phyloP scores from a whole-genome alignment of 768 basidiomycete species.

The Russula brevipes region DNA sequence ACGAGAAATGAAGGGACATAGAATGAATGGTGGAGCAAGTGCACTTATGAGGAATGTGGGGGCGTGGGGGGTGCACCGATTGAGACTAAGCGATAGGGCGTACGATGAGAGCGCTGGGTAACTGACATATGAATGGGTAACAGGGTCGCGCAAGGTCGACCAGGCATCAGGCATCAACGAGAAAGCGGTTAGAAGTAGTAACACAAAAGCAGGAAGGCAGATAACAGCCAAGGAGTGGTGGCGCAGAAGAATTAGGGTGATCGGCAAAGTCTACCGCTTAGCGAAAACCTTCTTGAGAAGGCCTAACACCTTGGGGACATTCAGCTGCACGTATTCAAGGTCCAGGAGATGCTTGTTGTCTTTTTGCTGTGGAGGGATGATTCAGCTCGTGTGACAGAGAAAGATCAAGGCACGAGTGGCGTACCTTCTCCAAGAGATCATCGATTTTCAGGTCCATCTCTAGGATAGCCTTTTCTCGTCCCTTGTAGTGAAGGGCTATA shows the following conservation, averaged over 20 bases:
- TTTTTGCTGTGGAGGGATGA: slow-evolving; percentile 68
- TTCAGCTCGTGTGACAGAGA: neutral
- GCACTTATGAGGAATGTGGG: neutral
- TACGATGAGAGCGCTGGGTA: slow-evolving; percentile 24
- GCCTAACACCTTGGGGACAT: slow-evolving; percentile 90
- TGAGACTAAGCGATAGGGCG: neutral
- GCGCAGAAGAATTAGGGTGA: neutral
- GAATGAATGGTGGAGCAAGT: slow-evolving; percentile 7
- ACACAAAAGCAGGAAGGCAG: slow-evolving; percentile 13
- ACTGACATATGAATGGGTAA: slow-evolving; percentile 22
- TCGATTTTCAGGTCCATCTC: slow-evolving; percentile 99
- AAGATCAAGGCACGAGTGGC: slow-evolving; percentile 24
- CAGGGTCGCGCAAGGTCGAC: slow-evolving; percentile 10
- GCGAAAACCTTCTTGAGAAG: slow-evolving; percentile 92
- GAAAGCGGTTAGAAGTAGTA: slow-evolving; percentile 13
- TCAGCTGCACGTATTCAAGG: slow-evolving; percentile 95
- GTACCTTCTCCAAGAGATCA: slow-evolving; percentile 92
- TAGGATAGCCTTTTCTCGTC: slow-evolving; percentile 95
- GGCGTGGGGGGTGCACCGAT: neutral
- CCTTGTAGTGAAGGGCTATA: slow-evolving; percentile 98
- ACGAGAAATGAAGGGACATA: slow-evolving; percentile 5
- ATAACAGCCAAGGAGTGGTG: slow-evolving; percentile 2
- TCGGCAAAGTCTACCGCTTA: slow-evolving; percentile 56
- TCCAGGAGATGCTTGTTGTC: slow-evolving; percentile 96
- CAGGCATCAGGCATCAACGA: slow-evolving; percentile 12